Conservation (phyloP, 306 rosid species). For the Abrus precatorius region DNA sequence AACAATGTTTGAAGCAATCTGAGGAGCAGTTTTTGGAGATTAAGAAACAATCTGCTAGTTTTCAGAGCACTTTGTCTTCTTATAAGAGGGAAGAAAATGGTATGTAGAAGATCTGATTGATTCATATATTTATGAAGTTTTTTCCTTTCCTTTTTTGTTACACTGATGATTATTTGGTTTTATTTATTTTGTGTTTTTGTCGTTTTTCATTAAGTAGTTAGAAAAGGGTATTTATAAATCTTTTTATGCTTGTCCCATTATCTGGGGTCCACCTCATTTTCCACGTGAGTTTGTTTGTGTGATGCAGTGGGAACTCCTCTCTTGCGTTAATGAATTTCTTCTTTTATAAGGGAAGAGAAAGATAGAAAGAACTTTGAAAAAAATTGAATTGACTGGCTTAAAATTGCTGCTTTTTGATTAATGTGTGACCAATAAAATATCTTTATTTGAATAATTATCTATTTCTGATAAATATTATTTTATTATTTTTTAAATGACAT, state of each 20-base stretch:
- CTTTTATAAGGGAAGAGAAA: background rate
- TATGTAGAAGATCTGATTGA: constrained; percentile 55
- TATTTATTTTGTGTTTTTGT: constrained; percentile 35
- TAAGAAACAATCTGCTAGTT: constrained; percentile 62
- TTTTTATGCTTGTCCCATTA: constrained; percentile 33
- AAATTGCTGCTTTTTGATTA: constrained; percentile 41
- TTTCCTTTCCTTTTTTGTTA: background rate
- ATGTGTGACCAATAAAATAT: constrained; percentile 43
- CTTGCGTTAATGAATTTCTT: constrained; percentile 12
- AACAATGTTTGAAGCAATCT: constrained; percentile 64
- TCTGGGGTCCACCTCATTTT: constrained; percentile 50
- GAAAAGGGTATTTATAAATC: constrained; percentile 25
- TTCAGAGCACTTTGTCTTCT: constrained; percentile 61
- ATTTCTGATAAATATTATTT: constrained; percentile 24
- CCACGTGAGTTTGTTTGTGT: constrained; percentile 33
- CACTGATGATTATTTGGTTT: constrained; percentile 35
- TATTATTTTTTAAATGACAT: constrained; percentile 39
- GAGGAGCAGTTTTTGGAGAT: constrained; percentile 78
- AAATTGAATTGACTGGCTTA: constrained; percentile 38
- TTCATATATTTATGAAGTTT: constrained; percentile 34
- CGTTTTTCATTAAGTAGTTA: constrained; percentile 32
- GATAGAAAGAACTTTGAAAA: constrained; percentile 30
- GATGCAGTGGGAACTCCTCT: constrained; percentile 28
- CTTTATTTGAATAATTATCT: constrained; percentile 16
- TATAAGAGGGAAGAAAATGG: constrained; percentile 59